phyloP scores from a whole-genome alignment of 1,139 yeast genomes.

The Hansenula sp. region DNA sequence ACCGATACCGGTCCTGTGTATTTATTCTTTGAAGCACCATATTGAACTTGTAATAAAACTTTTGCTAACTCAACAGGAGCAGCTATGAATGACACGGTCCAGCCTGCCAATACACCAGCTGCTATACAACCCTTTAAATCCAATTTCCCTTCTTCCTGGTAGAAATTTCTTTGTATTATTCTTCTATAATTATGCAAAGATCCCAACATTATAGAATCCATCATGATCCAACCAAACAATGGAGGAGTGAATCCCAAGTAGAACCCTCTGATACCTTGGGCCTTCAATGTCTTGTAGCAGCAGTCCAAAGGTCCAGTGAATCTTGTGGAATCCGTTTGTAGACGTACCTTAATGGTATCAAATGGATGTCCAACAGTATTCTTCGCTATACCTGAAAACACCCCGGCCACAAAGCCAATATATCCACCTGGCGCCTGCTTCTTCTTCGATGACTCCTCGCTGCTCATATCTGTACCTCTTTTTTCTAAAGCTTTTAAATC shows the following conservation, averaged over 20 bases:
- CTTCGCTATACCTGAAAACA: conserved; percentile 81
- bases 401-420: conserved; percentile 83
- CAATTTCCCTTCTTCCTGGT: conserved; percentile 49
- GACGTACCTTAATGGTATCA: conserved; percentile 82
- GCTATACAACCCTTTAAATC: conserved; percentile 72
- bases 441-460: not conserved
- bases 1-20: conserved; percentile 83
- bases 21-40: conserved; percentile 65
- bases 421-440: conserved; percentile 31
- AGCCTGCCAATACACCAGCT: conserved; percentile 77
- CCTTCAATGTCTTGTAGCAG: conserved; percentile 60
- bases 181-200: conserved; percentile 75
- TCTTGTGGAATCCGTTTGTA: conserved; percentile 77
- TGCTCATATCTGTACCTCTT: not conserved
- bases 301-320: conserved; percentile 85
- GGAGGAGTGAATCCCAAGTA: conserved; percentile 94
- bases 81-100: conserved; percentile 90
- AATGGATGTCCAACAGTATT: conserved; percentile 92
- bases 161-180: conserved; percentile 58
- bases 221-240: conserved; percentile 84
- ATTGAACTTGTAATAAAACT: conserved; percentile 86
- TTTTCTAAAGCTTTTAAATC: no score
- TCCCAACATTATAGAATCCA: conserved; percentile 90
- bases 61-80: conserved; percentile 91
- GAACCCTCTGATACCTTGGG: conserved; percentile 74